Percentiles rank a stretch among this genome's conserved stretches.
phyloP scores from a whole-genome alignment of 345 rosid genomes.

The Eucalyptus melliodora region DNA sequence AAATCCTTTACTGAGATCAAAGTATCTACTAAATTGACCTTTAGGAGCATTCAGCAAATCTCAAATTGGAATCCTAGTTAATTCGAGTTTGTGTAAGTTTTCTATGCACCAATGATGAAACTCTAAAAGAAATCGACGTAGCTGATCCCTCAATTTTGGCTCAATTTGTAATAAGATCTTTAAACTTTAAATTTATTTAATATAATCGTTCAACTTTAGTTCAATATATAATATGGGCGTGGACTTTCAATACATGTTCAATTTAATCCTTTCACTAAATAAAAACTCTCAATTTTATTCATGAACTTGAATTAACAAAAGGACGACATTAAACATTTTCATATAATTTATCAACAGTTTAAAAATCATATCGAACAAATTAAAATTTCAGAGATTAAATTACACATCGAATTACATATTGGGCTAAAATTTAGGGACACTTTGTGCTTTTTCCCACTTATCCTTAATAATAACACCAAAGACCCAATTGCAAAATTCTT shows the following conservation, averaged over 20 bases:
- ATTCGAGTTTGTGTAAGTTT: no score
- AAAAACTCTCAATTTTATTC: no score
- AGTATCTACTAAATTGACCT: no score
- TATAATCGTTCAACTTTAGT: rapidly evolving
- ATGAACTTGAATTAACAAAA: rapidly evolving
- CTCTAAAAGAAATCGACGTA: rapidly evolving
- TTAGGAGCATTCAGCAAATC: rapidly evolving
- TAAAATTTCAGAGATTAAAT: rapidly evolving
- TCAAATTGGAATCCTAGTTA: rapidly evolving
- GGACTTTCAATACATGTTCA: rapidly evolving
- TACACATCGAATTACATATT: rapidly evolving
- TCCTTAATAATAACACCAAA: no score
- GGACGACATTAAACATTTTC: rapidly evolving
- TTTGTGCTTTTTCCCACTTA: rapidly evolving
- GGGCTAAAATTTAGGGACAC: neutral
- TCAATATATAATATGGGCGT: rapidly evolving
- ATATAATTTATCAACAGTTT: rapidly evolving
- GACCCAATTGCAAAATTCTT: neutral
- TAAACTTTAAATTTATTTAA: no score
- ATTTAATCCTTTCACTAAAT: rapidly evolving
- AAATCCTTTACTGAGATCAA: rapidly evolving
- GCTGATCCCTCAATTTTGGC: rapidly evolving
- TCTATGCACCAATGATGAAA: no score
- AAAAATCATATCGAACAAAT: rapidly evolving
- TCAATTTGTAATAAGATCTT: rapidly evolving